phyloP scores from a whole-genome alignment of 768 basidiomycete genomes.

The Gautieria morchelliformis region DNA sequence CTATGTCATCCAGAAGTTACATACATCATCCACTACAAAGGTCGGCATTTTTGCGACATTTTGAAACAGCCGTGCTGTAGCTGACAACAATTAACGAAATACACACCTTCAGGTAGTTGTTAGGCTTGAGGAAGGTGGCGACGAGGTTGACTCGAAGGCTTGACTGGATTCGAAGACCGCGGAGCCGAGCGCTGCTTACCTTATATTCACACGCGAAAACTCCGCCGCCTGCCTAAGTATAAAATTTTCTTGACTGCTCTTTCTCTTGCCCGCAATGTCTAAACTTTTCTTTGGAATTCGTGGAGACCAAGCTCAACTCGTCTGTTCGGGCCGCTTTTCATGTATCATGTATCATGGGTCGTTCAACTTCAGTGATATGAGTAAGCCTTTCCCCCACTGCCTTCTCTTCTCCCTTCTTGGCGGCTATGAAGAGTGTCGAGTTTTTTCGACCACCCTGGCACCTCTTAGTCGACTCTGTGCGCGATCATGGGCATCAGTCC shows the following conservation, averaged over 20 bases:
- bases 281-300: too few species aligned
- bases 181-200: not conserved
- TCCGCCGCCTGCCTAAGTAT: not conserved
- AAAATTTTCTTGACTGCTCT: constrained; percentile 1
- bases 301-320: not conserved
- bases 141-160: not conserved
- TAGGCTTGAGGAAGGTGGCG: not conserved
- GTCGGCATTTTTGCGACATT: not conserved
- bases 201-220: not conserved
- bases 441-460: constrained; percentile 60
- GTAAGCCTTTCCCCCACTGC: not conserved
- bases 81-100: not conserved
- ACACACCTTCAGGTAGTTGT: not conserved
- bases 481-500: constrained; percentile 23
- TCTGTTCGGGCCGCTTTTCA: not conserved
- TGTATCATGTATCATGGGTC: too few species aligned
- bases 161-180: not conserved
- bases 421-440: constrained; percentile 77
- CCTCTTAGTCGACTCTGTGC: constrained; percentile 84
- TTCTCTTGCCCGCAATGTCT: not conserved
- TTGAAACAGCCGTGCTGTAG: not conserved
- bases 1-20: constrained; percentile 5
- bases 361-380: not conserved
- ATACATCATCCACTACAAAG: constrained; percentile 1
- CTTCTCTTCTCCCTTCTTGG: constrained; percentile 13